Evolutionary conservation across 2,329 filamentous ascomycete genomes (phyloP), one percentile per base, ranked within the genome.

Genomic region (Xylariomycetidae sp.): DNA sequence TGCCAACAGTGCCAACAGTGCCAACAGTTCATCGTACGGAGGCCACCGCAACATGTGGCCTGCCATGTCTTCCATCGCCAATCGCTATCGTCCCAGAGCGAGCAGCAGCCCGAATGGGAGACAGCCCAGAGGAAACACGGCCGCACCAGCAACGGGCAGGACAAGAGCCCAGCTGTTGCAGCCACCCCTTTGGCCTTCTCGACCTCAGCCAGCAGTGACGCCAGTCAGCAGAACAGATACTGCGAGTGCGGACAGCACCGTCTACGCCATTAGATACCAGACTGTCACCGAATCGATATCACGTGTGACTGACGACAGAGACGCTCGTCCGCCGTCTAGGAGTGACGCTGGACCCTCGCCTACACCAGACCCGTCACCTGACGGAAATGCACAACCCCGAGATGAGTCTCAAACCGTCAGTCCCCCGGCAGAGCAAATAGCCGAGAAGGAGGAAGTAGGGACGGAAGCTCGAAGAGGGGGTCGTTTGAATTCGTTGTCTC

Each of bases 191-290:
- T 72, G 72, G 78, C 66, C 76, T 37, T 54, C 72, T 41, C 59
- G 74, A n/a, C 74, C 75, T 25, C 58, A 67, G 5, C 66, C 71
- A 22, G 67, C 68, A 19, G 64, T 65, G 3, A 79, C 75, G 0
- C 75, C 76, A 0, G 54, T 77, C 26, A 80, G 75, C 48, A 65
- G 76, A 41, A 74, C 75, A 13, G 76, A 81, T 39, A 79, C 76
- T 2, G 68, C 73, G 13, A 80, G 76, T 47, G 76, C 74, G 1
- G 75, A 74, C 27, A 80, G 76, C 52, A 81, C 76, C 1, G 70
- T 76, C 3, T 82, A 82, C 42, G 73, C 74, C 6, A 66, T 81
- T 22, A 65, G 75, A 32, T 80, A 80, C 43, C 74, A 78, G 34
- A 65, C 72, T 9, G 61, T 72, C 6, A 71, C 72, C 2, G 76